Percentiles rank a stretch among this genome's conserved stretches.
Evolutionary conservation across 768 basidiomycete species (phyloP).

Genomic region (Mycena maculata): DNA sequence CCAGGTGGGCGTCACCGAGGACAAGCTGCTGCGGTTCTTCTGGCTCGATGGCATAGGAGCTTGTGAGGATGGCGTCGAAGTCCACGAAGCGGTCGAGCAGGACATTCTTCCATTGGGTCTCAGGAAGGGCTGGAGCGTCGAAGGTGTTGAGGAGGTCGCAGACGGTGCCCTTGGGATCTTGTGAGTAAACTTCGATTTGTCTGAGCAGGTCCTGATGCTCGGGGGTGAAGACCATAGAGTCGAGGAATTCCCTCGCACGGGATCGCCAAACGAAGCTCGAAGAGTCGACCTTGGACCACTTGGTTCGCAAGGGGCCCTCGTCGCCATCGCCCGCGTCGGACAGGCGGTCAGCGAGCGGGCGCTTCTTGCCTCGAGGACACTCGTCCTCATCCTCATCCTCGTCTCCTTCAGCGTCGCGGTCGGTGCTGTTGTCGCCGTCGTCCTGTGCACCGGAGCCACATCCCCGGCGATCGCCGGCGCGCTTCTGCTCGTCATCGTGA

Average conservation of each 20-base stretch:
- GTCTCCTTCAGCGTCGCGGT: not conserved
- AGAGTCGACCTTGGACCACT: not conserved
- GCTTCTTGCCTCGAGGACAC: not conserved
- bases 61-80: slow-evolving; percentile 13
- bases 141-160: slow-evolving; percentile 8
- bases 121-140: slow-evolving; percentile 11
- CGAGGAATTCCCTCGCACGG: slow-evolving; percentile 1
- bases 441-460: not conserved
- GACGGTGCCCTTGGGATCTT: not conserved
- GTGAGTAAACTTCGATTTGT: slow-evolving; percentile 6
- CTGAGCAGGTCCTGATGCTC: slow-evolving; percentile 3
- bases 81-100: slow-evolving; percentile 22
- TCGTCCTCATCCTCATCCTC: not conserved
- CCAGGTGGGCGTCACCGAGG: slow-evolving; percentile 13
- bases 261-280: not conserved
- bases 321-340: not conserved
- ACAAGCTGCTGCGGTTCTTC: slow-evolving; percentile 19
- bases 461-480: too few relatives aligned
- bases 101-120: slow-evolving; percentile 9
- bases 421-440: not conserved
- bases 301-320: not conserved
- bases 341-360: not conserved
- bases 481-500: not conserved
- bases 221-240: slow-evolving; percentile 12
- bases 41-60: slow-evolving; percentile 8